A percentile compares a stretch with the other conserved stretches of the same genome.
These are phyloP conservation scores for Pythium guiyangense DNA, from an alignment of 352 stramenopile genomes.

Conservation along the genomic window DNA sequence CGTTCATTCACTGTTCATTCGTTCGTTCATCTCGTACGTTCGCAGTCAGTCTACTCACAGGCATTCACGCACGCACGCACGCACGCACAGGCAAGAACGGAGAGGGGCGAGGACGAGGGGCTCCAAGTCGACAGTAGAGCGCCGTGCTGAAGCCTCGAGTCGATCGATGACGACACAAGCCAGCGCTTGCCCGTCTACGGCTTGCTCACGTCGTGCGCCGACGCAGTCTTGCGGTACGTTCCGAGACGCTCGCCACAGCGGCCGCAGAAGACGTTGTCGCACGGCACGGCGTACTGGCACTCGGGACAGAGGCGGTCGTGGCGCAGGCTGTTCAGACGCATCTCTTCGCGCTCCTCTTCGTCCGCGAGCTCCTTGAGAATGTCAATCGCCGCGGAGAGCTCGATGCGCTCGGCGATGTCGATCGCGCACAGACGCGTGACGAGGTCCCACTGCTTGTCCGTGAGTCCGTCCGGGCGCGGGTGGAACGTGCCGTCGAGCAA, in stretches of 20 bases:
- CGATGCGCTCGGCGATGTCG: constrained; percentile 9
- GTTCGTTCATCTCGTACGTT: too few relatives aligned
- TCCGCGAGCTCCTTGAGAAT: constrained; percentile 12
- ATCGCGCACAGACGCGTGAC: constrained; percentile 9
- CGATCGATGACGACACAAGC: too few relatives aligned
- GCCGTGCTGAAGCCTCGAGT: neutral
- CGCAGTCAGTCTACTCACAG: too few relatives aligned
- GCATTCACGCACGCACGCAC: too few relatives aligned
- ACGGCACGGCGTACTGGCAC: constrained; percentile 14
- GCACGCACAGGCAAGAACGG: too few relatives aligned
- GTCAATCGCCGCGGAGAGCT: constrained; percentile 7
- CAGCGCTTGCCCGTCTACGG: neutral
- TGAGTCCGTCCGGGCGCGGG: constrained; percentile 8
- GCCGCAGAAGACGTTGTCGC: constrained; percentile 16
- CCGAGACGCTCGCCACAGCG: constrained; percentile 13
- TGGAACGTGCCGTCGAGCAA: constrained; percentile 10
- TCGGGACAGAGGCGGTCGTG: constrained; percentile 14
- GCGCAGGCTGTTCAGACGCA: constrained; percentile 11
- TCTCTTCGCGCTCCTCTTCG: constrained; percentile 11
- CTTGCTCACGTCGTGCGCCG: neutral
- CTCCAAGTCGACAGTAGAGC: too few relatives aligned
- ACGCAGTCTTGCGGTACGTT: constrained; percentile 1
- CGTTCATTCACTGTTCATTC: too few relatives aligned
- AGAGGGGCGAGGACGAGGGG: too few relatives aligned
- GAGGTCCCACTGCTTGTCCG: constrained; percentile 14